Evolutionary conservation across 805 yeast genomes (phyloP).

Genomic region (Schizosaccharomyces osmophilus): DNA sequence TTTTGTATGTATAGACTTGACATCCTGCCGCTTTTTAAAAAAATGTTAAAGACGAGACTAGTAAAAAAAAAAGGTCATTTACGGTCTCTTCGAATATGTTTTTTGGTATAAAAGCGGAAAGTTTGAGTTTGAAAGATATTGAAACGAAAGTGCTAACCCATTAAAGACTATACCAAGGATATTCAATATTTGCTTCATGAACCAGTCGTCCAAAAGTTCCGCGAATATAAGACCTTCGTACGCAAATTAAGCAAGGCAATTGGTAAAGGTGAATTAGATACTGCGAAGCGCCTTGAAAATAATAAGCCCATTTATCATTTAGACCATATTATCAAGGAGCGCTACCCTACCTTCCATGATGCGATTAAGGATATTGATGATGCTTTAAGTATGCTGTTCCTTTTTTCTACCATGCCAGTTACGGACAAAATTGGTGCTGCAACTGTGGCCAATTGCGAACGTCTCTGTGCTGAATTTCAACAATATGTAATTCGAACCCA

Average conservation of each 20-base stretch:
- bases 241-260: slow-evolving; percentile 71
- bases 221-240: slow-evolving; percentile 88
- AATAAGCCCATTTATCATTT: slow-evolving; percentile 65
- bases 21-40: not conserved
- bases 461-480: slow-evolving; percentile 78
- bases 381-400: slow-evolving; percentile 79
- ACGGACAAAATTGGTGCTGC: slow-evolving; percentile 56
- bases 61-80: no score
- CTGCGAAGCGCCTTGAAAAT: slow-evolving; percentile 65
- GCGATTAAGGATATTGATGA: slow-evolving; percentile 86
- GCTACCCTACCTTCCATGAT: slow-evolving; percentile 83
- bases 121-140: not conserved
- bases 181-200: slow-evolving; percentile 88
- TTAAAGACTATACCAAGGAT: slow-evolving; percentile 50
- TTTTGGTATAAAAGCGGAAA: not conserved
- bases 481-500: slow-evolving; percentile 78
- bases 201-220: slow-evolving; percentile 70
- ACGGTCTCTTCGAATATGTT: no score
- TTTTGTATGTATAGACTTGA: slow-evolving; percentile 21
- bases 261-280: slow-evolving; percentile 74
- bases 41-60: no score
- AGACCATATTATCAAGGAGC: slow-evolving; percentile 76
- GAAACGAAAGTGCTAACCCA: not conserved
- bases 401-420: slow-evolving; percentile 87
- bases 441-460: slow-evolving; percentile 70